Evolutionary conservation across 805 yeast species (phyloP).

Genomic region (Wickerhamomyces canadensis): DNA sequence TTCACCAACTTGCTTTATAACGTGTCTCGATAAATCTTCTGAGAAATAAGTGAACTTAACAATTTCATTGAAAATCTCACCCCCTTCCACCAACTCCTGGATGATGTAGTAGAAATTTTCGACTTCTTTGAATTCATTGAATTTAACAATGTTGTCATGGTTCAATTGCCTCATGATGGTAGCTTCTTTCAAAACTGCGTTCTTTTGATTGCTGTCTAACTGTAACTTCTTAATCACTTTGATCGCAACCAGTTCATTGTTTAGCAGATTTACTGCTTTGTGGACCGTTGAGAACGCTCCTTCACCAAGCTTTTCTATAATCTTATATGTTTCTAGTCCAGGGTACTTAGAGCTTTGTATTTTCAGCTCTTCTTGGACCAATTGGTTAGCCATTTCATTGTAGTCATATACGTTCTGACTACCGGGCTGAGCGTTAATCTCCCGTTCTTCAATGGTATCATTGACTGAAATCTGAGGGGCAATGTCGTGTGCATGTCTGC

Average conservation of each 20-base stretch:
- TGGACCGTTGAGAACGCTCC: slow-evolving; percentile 91
- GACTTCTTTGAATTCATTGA: slow-evolving; percentile 53
- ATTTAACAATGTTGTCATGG: slow-evolving; percentile 56
- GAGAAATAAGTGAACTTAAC: slow-evolving; percentile 55
- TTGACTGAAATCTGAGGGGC: neutral
- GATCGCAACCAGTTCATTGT: slow-evolving; percentile 54
- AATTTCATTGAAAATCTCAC: slow-evolving; percentile 73
- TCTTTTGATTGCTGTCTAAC: slow-evolving; percentile 29
- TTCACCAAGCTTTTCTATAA: slow-evolving; percentile 52
- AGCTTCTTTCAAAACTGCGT: slow-evolving; percentile 37
- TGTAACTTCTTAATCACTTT: slow-evolving; percentile 61
- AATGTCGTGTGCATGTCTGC: slow-evolving; percentile 23
- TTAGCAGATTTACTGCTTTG: slow-evolving; percentile 49
- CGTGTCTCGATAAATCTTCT: slow-evolving; percentile 55
- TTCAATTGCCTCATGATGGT: slow-evolving; percentile 40
- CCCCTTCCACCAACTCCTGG: slow-evolving; percentile 65
- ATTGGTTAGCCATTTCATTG: slow-evolving; percentile 22
- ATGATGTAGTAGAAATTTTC: slow-evolving; percentile 58
- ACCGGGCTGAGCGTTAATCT: neutral
- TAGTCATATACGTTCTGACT: slow-evolving; percentile 16
- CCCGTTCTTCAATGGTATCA: neutral
- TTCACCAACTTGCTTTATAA: slow-evolving; percentile 63
- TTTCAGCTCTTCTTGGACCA: slow-evolving; percentile 21
- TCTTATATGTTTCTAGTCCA: slow-evolving; percentile 26
- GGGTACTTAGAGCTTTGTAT: slow-evolving; percentile 18